Evolutionary conservation across 768 basidiomycete species (phyloP).

Genomic region (Pisolithus microcarpus): DNA sequence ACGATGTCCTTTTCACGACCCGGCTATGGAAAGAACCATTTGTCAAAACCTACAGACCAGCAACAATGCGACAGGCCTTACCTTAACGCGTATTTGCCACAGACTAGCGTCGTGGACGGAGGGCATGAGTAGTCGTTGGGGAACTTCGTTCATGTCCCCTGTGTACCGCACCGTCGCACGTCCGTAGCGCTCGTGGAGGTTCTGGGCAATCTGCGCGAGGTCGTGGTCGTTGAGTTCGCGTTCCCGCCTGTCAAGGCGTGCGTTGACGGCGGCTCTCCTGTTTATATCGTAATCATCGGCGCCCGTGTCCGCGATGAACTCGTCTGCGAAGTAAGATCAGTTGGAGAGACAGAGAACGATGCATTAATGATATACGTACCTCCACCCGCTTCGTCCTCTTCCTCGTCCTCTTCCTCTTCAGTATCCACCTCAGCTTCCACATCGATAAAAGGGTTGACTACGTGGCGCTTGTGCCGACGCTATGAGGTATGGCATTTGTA

Average conservation of each 20-base stretch:
- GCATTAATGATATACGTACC: slow-evolving; percentile 27
- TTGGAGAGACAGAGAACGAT: background rate
- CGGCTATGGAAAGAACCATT: slow-evolving; percentile 39
- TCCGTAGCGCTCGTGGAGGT: slow-evolving; percentile 71
- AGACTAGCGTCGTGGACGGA: slow-evolving; percentile 91
- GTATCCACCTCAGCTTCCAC: slow-evolving; percentile 94
- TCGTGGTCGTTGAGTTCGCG: slow-evolving; percentile 71
- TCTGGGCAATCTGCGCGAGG: slow-evolving; percentile 77
- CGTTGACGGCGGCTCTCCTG: slow-evolving; percentile 52
- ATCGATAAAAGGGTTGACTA: slow-evolving; percentile 84
- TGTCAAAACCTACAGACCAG: background rate
- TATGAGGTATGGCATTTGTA: slow-evolving; percentile 19
- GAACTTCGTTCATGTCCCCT: slow-evolving; percentile 89
- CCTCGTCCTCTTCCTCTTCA: slow-evolving; percentile 93
- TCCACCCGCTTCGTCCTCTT: slow-evolving; percentile 65
- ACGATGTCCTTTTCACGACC: slow-evolving; percentile 92
- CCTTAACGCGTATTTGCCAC: slow-evolving; percentile 94
- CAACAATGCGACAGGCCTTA: slow-evolving; percentile 25
- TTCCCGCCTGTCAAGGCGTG: slow-evolving; percentile 63
- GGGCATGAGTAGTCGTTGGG: slow-evolving; percentile 92
- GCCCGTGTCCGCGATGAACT: slow-evolving; percentile 59
- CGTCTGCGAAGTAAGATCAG: slow-evolving; percentile 37
- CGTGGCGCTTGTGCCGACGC: slow-evolving; percentile 60
- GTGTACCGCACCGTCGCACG: slow-evolving; percentile 69
- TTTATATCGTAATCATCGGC: slow-evolving; percentile 50